These are phyloP conservation scores for Paxillus ammoniavirescens DNA, from an alignment of 768 basidiomycete species.

Conservation along the genomic window DNA sequence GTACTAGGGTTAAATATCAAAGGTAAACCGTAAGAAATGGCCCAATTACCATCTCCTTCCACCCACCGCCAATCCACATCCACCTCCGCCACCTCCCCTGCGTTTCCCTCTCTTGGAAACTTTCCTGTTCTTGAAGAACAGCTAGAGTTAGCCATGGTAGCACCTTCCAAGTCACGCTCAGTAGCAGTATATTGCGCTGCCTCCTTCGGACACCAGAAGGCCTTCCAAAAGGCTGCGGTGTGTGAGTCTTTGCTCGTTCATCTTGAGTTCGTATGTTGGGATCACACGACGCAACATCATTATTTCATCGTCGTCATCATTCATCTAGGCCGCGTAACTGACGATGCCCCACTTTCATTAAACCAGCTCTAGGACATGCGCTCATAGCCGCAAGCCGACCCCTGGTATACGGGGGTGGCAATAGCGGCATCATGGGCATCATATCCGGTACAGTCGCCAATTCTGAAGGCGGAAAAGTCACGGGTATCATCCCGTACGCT, in stretches of 20 bases:
- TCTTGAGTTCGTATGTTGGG: background rate
- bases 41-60: conserved; percentile 9
- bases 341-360: background rate
- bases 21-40: background rate
- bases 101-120: background rate
- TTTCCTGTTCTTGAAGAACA: conserved; percentile 8
- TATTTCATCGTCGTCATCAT: background rate
- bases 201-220: conserved; percentile 57
- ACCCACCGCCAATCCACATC: conserved; percentile 2
- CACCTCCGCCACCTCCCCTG: background rate
- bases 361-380: conserved; percentile 68
- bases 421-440: conserved; percentile 82
- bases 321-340: conserved; percentile 8
- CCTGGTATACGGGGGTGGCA: conserved; percentile 87
- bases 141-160: conserved; percentile 24
- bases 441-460: conserved; percentile 66
- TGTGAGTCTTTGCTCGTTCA: conserved; percentile 48
- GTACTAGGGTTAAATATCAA: conserved; percentile 27
- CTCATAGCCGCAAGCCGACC: conserved; percentile 58
- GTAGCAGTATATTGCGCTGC: conserved; percentile 89
- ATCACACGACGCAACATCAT: background rate
- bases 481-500: conserved; percentile 76
- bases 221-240: conserved; percentile 63
- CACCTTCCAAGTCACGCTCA: conserved; percentile 34
- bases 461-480: conserved; percentile 61